Conservation (phyloP, 116 monocot species). For the Iris pallida region DNA sequence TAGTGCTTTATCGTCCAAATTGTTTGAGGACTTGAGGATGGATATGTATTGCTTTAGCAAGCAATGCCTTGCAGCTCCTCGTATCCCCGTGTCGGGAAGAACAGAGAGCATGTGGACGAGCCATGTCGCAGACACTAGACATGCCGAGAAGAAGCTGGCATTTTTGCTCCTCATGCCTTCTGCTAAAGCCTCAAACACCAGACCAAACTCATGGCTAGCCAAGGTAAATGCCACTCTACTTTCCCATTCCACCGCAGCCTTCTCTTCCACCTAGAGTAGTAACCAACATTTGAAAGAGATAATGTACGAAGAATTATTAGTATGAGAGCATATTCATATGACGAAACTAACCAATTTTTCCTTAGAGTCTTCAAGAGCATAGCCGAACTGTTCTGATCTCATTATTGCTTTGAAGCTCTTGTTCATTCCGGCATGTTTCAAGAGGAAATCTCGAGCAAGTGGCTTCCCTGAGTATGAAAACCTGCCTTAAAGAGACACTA, state of each 20-base stretch:
- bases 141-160: slow-evolving; percentile 29
- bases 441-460: slow-evolving; percentile 24
- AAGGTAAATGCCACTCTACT: slow-evolving; percentile 42
- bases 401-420: slow-evolving; percentile 31
- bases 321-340: neutral
- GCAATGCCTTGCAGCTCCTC: slow-evolving; percentile 51
- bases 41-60: slow-evolving; percentile 31
- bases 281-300: neutral
- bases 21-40: slow-evolving; percentile 30
- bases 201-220: slow-evolving; percentile 52
- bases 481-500: slow-evolving; percentile 35
- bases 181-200: slow-evolving; percentile 46
- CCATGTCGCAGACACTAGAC: slow-evolving; percentile 60
- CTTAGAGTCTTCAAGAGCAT: slow-evolving; percentile 21
- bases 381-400: slow-evolving; percentile 22
- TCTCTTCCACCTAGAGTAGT: slow-evolving; percentile 42
- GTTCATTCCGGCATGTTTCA: slow-evolving; percentile 42
- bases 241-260: slow-evolving; percentile 53
- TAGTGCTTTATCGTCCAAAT: slow-evolving; percentile 46
- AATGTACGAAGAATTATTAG: neutral
- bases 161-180: slow-evolving; percentile 39
- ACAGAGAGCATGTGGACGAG: slow-evolving; percentile 46
- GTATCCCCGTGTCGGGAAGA: slow-evolving; percentile 60
- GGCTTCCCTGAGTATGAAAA: slow-evolving; percentile 46
- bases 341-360: slow-evolving; percentile 31